A percentile compares a stretch with the other conserved stretches of the same genome.
phyloP scores from a whole-genome alignment of 306 rosid genomes.

The Castanea sativa region DNA sequence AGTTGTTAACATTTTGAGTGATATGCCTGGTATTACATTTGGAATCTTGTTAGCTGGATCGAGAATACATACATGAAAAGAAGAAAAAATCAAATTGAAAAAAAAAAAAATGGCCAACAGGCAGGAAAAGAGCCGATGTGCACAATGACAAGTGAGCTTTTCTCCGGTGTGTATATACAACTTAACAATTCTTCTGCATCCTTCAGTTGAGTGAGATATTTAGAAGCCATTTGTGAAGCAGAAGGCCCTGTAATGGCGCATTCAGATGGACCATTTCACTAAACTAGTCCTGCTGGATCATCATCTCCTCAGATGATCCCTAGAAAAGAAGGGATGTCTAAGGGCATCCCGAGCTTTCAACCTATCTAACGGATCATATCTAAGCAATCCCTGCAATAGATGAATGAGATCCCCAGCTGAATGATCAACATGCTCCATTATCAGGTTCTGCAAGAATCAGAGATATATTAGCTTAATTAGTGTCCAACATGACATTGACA shows the following conservation, averaged over 20 bases:
- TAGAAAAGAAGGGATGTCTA: conserved; percentile 66
- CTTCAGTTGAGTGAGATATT: no score
- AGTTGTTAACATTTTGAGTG: no score
- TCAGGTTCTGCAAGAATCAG: conserved; percentile 55
- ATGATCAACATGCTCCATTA: conserved; percentile 97
- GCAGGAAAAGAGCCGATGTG: no score
- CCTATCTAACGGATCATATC: conserved; percentile 69
- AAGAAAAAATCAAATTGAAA: neutral
- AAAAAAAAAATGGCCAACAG: neutral
- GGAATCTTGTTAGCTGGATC: no score
- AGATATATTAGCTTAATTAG: neutral
- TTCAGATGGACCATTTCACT: no score
- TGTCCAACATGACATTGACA: neutral
- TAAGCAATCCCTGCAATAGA: conserved; percentile 84
- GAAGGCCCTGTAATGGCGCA: no score
- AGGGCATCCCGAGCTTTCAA: conserved; percentile 73
- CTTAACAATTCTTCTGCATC: no score
- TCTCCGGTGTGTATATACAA: no score
- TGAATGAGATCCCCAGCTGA: conserved; percentile 91
- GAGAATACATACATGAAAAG: no score
- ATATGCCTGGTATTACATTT: no score
- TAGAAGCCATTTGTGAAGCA: no score
- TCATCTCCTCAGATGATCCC: conserved; percentile 63
- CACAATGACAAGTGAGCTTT: no score
- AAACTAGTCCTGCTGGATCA: neutral